Evolutionary conservation across 805 yeast species (phyloP), one percentile per base, ranked within the genome.

Genomic region (Metschnikowia sp.): DNA sequence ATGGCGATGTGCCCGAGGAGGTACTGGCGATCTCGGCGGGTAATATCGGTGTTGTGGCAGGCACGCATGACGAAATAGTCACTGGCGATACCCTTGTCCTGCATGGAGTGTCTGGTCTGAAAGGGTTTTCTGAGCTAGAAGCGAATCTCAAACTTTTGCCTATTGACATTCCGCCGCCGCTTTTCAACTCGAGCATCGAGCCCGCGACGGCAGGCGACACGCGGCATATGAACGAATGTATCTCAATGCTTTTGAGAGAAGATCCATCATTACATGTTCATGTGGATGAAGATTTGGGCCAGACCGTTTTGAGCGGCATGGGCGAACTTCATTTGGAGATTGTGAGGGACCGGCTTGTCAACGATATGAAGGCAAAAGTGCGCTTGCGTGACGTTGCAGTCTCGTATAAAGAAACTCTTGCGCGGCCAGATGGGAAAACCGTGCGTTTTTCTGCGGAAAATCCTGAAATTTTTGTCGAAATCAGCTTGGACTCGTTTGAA

Each of bases 251-350:
- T 36, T 64, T 87, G n/a, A 75, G 86, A 44, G 98, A 94, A 60
- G 99, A 94, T 59, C 99, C 99, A 3, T 87, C 96, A 42, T 72
- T 94, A 51, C 78, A 81, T 30, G 77, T 88, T 8, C 66, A 79
- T 3, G 77, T 74, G 42, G 88, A 94, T 63, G 91, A 88, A 49
- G 98, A 92, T 56, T 74, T 88, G 47, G 96, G 94, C 7, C 97
- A 94, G 68, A 83, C 91, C 2, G 78, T 91, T 28, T 66, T 94
- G 30, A 83, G 96, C 15, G 99, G 99, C 31, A 92, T 92, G 98
- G 99, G 99, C 36, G 98, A 94, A 61, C 74, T 94, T 40, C 99
- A 94, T 68, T 74, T 94, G 42, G 98, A 94, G 56, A 90, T 94
- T 54, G 86, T 94, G 1, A 76, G 75, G 40, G 94, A 88, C 57